phyloP scores from a whole-genome alignment of 306 rosid species.

The Carpinus fangiana region DNA sequence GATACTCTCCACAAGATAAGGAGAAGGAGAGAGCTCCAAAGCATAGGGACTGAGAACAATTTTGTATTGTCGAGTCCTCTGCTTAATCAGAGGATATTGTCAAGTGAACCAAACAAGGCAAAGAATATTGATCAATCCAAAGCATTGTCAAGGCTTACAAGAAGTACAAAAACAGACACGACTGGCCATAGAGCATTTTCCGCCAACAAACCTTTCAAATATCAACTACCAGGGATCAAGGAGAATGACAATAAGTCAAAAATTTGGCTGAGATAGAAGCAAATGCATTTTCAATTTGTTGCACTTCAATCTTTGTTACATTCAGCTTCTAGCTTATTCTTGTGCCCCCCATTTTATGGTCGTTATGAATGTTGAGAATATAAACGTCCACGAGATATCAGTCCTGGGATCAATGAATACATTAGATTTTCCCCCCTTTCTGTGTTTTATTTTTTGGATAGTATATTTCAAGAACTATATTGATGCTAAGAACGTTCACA shows the following conservation, averaged over 20 bases:
- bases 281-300: neutral
- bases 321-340: neutral
- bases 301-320: neutral
- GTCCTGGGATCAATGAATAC: neutral
- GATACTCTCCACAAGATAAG: constrained; percentile 51
- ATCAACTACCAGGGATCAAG: constrained; percentile 54
- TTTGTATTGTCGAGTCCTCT: constrained; percentile 31
- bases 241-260: constrained; percentile 76
- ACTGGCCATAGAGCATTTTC: constrained; percentile 53
- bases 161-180: constrained; percentile 47
- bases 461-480: neutral
- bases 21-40: constrained; percentile 60
- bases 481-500: neutral
- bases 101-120: neutral
- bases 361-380: neutral
- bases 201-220: constrained; percentile 55
- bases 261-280: constrained; percentile 65
- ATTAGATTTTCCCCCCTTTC: neutral
- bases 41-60: constrained; percentile 67
- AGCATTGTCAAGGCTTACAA: constrained; percentile 46
- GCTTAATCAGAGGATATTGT: constrained; percentile 39
- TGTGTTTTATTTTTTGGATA: neutral
- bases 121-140: constrained; percentile 80
- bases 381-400: neutral
- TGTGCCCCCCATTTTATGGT: neutral